Percentiles rank a stretch among this genome's conserved stretches.
Evolutionary conservation across 441 rosid genomes (phyloP).

Genomic region (Populus hybrid): DNA sequence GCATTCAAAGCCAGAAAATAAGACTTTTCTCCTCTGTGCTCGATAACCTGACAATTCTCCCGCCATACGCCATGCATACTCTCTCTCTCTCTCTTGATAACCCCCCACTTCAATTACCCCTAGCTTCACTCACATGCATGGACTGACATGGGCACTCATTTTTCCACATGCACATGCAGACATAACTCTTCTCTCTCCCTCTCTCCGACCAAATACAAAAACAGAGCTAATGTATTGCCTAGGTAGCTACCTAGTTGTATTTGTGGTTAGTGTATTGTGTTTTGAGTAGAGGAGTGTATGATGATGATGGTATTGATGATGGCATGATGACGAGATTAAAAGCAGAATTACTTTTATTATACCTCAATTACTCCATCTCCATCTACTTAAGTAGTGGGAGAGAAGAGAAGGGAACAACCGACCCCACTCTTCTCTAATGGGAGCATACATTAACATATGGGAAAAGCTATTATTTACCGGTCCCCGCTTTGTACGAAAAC

Average conservation of each 20-base stretch:
- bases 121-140: constrained; percentile 48
- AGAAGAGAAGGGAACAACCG: constrained; percentile 4
- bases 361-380: not conserved
- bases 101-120: constrained; percentile 1
- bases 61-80: constrained; percentile 39
- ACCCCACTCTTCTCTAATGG: constrained; percentile 31
- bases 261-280: not conserved
- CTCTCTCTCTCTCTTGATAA: constrained; percentile 17
- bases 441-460: not conserved
- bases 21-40: constrained; percentile 4
- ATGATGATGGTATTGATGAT: constrained; percentile 57
- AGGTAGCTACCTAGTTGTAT: not conserved
- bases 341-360: constrained; percentile 4
- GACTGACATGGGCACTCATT: constrained; percentile 59
- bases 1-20: constrained; percentile 25
- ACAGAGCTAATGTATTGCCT: not conserved
- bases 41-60: constrained; percentile 36
- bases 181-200: constrained; percentile 4
- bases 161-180: constrained; percentile 62
- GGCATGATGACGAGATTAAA: constrained; percentile 47
- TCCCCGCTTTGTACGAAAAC: constrained; percentile 24
- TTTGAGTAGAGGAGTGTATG: not conserved
- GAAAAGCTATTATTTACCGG: constrained; percentile 28
- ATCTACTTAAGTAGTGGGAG: constrained; percentile 8
- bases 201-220: not conserved